phyloP scores from a whole-genome alignment of 108 stramenopile species.

The Hondaea fermentalgiana region DNA sequence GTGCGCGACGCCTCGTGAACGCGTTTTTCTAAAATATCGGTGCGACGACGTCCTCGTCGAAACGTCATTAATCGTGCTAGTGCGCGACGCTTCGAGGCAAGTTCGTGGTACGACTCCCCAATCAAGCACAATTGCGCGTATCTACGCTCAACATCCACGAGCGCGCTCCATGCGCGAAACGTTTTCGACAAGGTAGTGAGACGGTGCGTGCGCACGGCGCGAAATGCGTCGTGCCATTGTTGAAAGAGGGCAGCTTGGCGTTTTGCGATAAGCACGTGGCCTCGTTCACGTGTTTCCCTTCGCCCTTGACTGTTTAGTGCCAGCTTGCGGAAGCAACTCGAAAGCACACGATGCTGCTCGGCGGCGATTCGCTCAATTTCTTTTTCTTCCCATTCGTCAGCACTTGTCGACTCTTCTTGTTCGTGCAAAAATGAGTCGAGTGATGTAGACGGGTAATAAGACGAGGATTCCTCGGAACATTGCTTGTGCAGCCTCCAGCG shows the following conservation, averaged over 20 bases:
- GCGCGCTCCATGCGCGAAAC: background rate
- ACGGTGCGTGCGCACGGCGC: background rate
- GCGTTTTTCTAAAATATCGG: background rate
- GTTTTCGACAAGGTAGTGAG: background rate
- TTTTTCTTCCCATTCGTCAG: background rate
- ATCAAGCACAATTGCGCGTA: background rate
- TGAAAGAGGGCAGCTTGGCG: background rate
- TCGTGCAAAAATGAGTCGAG: background rate
- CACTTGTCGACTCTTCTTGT: too few relatives aligned
- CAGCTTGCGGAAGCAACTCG: background rate
- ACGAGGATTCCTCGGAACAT: background rate
- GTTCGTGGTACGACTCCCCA: background rate
- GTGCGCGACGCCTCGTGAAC: background rate
- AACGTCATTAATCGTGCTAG: background rate
- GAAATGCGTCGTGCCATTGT: background rate
- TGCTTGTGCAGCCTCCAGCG: background rate
- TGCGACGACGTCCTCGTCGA: background rate
- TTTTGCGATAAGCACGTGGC: background rate
- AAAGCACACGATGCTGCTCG: background rate
- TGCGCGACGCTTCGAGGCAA: background rate
- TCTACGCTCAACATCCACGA: background rate
- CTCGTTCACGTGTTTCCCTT: background rate
- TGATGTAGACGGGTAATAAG: background rate
- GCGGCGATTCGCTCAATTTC: background rate
- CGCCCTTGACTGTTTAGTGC: background rate